Evolutionary conservation across 176 grass and related monocot species (phyloP), one percentile per base, ranked within the genome.

Genomic region (Luzula sylvatica): DNA sequence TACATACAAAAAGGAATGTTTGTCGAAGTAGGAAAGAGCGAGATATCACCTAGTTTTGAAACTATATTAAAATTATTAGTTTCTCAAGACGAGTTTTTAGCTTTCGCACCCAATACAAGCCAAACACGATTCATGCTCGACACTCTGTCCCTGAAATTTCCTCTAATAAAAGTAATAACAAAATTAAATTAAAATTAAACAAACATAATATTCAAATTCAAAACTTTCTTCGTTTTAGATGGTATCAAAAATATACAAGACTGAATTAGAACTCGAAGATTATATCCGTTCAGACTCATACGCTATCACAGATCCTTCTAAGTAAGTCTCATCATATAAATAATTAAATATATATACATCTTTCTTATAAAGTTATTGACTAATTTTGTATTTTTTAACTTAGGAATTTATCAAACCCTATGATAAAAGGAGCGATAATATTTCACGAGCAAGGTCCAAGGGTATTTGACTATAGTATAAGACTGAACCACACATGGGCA

Each of bases 391-490:
- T 49, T 11, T 42, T 59, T 67, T 43, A 29, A 47, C 35, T 63
- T 27, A 78, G 74, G 65, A 78, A 78, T 42, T 26, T 78, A 50
- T 70, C 74, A 29, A 56, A 78, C 47, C 66, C 74, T 4, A 70
- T 54, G 50, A 69, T 78, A 52, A 78, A 46, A 64, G 74, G 74
- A 70, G 74, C 74, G 41, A 23, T 78, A 41, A 50, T 70, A 43
- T 78, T 78, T 39, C 65, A 78, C 38, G 39, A 35, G 29, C 44
- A 49, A 53, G 74, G 74, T 39, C 74, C 74, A 46, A 24, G 57
- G 38, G 26, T 28, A 65, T 78, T 78, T 71, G 74, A 78, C 57
- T 78, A 78, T 53, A 78, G 74, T 56, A 78, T 78, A 57, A 65
- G 74, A 15, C 57, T 78, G 42, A 78, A 78, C 46, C 74, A 78